Conservation (phyloP, 345 rosid species). For the Citrus reticulata region DNA sequence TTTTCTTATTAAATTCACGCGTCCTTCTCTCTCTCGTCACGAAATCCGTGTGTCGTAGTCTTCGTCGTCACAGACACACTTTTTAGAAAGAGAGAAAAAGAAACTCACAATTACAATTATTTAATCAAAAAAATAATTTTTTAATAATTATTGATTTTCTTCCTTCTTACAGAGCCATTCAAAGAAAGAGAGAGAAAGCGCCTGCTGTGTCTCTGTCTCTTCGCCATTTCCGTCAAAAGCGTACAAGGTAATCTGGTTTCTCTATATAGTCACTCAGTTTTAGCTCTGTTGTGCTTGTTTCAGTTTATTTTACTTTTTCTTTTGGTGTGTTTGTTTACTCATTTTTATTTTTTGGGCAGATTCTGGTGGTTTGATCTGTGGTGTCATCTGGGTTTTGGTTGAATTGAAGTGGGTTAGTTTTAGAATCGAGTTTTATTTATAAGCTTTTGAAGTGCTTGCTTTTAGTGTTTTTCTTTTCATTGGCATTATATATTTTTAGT, state of each 20-base stretch:
- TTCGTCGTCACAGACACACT: slow-evolving; percentile 20
- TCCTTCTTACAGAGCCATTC: background rate
- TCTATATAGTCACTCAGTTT: background rate
- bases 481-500: background rate
- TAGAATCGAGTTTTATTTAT: slow-evolving; percentile 11
- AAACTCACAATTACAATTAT: background rate
- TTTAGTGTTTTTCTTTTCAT: background rate
- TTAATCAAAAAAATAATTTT: background rate
- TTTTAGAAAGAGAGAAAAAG: slow-evolving; percentile 31
- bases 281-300: background rate
- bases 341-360: slow-evolving; percentile 17
- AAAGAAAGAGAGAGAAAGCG: slow-evolving; percentile 23
- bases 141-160: background rate
- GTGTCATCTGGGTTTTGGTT: slow-evolving; percentile 12
- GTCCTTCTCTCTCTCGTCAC: slow-evolving; percentile 31
- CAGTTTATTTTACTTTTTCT: background rate
- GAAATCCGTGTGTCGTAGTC: slow-evolving; percentile 52
- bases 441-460: background rate
- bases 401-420: slow-evolving; percentile 11
- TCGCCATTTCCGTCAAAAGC: slow-evolving; percentile 24
- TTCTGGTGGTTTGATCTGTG: slow-evolving; percentile 17
- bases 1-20: slow-evolving; percentile 37
- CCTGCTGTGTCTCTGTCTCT: slow-evolving; percentile 22
- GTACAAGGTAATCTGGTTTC: slow-evolving; percentile 10
- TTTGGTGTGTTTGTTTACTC: background rate